These are phyloP conservation scores for Stemphylium vesicarium DNA, from an alignment of 2,329 filamentous ascomycete species.

Conservation along the genomic window DNA sequence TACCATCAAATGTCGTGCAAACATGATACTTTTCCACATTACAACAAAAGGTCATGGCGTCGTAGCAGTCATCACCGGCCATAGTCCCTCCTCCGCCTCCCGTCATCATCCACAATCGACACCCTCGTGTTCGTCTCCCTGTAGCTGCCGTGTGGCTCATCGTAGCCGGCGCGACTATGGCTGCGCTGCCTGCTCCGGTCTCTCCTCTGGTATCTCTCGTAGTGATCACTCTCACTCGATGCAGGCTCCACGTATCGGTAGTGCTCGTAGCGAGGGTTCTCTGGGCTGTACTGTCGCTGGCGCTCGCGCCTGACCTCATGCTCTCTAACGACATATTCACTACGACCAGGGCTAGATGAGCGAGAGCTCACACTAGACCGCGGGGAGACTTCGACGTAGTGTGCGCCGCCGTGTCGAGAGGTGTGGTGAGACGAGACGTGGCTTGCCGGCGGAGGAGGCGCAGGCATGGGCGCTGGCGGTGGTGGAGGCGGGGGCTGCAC, in stretches of 20 bases:
- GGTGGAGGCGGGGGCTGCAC: constrained; percentile 45
- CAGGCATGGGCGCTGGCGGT: constrained; percentile 40
- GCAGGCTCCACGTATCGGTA: constrained; percentile 55
- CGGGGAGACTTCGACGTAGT: constrained; percentile 56
- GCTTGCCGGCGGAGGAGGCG: constrained; percentile 34
- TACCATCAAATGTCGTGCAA: not conserved
- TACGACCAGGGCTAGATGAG: constrained; percentile 38
- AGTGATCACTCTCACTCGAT: constrained; percentile 39
- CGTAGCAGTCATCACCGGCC: not conserved
- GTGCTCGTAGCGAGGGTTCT: constrained; percentile 51
- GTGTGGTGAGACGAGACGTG: constrained; percentile 21
- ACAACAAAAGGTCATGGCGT: not conserved
- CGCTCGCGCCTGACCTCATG: constrained; percentile 52
- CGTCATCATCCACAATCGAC: not conserved
- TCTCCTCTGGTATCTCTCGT: constrained; percentile 31
- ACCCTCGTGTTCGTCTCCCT: constrained; percentile 41
- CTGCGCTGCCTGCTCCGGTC: constrained; percentile 38
- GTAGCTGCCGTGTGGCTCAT: constrained; percentile 35
- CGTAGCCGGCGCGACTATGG: constrained; percentile 38
- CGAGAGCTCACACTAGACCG: constrained; percentile 42
- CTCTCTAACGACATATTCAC: constrained; percentile 54
- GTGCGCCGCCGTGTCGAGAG: constrained; percentile 30
- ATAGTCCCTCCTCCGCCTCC: not conserved
- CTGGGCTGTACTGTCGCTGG: constrained; percentile 46
- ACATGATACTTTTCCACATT: not conserved